These are phyloP conservation scores for Candida odintsovae DNA, from an alignment of 805 yeast species.

Conservation along the genomic window DNA sequence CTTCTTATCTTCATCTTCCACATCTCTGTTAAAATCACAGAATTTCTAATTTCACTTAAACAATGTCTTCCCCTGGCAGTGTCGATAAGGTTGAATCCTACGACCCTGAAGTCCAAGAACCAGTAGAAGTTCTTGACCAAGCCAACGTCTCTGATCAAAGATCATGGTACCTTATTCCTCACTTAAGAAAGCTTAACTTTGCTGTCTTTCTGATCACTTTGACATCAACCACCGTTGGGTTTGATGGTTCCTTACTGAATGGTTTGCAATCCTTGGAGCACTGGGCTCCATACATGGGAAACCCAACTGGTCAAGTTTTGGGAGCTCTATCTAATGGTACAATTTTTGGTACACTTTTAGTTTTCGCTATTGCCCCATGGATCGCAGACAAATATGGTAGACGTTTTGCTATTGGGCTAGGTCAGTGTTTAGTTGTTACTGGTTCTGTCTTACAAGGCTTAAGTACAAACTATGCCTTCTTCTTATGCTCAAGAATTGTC, in stretches of 20 bases:
- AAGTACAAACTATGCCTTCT: constrained; percentile 8
- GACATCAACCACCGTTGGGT: constrained; percentile 41
- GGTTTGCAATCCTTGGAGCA: constrained; percentile 37
- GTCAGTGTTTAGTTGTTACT: constrained; percentile 14
- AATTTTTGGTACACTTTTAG: constrained; percentile 33
- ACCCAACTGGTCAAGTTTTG: constrained; percentile 31
- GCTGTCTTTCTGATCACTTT: constrained; percentile 36
- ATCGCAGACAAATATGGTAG: constrained; percentile 37
- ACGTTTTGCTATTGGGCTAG: constrained; percentile 21
- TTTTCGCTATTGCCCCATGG: constrained; percentile 24
- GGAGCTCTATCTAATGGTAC: constrained; percentile 38
- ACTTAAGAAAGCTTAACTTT: constrained; percentile 31
- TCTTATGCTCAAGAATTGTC: constrained; percentile 29
- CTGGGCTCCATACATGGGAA: constrained; percentile 35
- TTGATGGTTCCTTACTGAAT: constrained; percentile 43
- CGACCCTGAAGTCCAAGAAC: background rate
- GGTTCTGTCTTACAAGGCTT: constrained; percentile 25
- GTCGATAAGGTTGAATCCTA: background rate
- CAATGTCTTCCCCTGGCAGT: background rate
- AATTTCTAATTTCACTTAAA: too few species aligned
- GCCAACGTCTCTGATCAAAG: constrained; percentile 8
- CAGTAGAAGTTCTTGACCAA: background rate
- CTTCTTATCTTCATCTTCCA: too few species aligned
- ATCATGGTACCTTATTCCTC: constrained; percentile 31
- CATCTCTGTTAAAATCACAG: too few species aligned